A percentile compares a stretch with the other conserved stretches of the same genome.
Evolutionary conservation across 768 basidiomycete genomes (phyloP).

Genomic region (Polyporus arcularius): DNA sequence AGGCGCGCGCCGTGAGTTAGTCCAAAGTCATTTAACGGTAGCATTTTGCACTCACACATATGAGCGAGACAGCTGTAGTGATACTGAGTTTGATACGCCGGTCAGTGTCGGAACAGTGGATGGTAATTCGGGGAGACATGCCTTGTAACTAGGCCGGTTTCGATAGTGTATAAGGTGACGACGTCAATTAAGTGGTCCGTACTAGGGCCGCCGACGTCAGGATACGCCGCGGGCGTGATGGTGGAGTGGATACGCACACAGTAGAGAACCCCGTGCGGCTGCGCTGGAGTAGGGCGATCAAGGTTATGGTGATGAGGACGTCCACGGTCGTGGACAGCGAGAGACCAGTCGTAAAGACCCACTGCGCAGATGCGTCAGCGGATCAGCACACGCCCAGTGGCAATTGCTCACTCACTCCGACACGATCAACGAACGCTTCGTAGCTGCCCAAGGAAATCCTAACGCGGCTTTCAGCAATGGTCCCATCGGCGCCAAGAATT

Average conservation of each 20-base stretch:
- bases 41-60: conserved; percentile 25
- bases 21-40: background rate
- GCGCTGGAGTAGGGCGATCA: conserved; percentile 25
- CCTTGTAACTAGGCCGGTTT: conserved; percentile 31
- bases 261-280: conserved; percentile 25
- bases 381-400: background rate
- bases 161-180: conserved; percentile 30
- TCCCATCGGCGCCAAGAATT: no score
- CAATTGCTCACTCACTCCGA: conserved; percentile 12
- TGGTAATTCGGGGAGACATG: background rate
- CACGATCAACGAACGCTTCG: conserved; percentile 17
- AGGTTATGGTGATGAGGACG: conserved; percentile 25
- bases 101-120: background rate
- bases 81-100: conserved; percentile 17
- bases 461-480: background rate
- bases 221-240: background rate
- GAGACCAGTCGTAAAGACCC: conserved; percentile 31
- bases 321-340: conserved; percentile 26
- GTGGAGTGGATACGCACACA: conserved; percentile 8
- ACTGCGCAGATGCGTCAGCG: conserved; percentile 17
- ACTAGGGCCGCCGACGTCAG: conserved; percentile 4
- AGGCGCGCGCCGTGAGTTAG: background rate
- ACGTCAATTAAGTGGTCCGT: conserved; percentile 29
- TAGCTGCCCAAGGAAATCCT: conserved; percentile 22
- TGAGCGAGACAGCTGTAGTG: conserved; percentile 25